These are phyloP conservation scores for Selaginella moellendorffii DNA, from an alignment of 75 land plant genomes.

Conservation along the genomic window DNA sequence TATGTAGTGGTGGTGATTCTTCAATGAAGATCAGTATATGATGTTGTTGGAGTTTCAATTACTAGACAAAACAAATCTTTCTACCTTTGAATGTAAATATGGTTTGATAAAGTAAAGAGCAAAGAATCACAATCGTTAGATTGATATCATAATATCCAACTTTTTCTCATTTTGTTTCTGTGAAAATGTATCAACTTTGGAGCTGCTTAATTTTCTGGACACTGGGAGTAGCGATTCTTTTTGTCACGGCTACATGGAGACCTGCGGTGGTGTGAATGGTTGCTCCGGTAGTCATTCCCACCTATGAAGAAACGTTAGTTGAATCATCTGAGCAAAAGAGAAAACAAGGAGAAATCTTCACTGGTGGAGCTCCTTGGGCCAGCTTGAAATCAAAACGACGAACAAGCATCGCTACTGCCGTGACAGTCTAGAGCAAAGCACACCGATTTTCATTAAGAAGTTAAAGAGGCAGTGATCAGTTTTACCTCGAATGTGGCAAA, in stretches of 20 bases:
- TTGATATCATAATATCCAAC: too few species aligned
- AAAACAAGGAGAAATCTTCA: constrained; percentile 12
- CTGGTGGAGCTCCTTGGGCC: constrained; percentile 82
- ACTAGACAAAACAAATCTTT: too few species aligned
- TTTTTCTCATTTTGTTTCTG: too few species aligned
- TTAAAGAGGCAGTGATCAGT: background rate
- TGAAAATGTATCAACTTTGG: too few species aligned
- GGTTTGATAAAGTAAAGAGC: too few species aligned
- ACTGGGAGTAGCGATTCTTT: background rate
- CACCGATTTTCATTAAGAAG: background rate
- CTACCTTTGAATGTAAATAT: too few species aligned
- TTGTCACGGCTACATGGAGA: constrained; percentile 60
- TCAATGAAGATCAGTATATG: too few species aligned
- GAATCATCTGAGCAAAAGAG: background rate
- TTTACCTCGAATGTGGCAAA: constrained; percentile 94
- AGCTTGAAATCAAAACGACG: constrained; percentile 67
- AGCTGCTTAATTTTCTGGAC: too few species aligned
- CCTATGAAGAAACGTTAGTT: constrained; percentile 27
- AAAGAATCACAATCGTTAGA: too few species aligned
- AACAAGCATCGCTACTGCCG: constrained; percentile 79
- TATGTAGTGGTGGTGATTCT: too few species aligned
- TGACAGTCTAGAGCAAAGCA: constrained; percentile 43
- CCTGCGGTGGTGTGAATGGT: constrained; percentile 93
- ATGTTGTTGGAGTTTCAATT: too few species aligned
- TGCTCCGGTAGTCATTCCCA: constrained; percentile 88